Conservation (phyloP, 352 stramenopile genomes). For the Phytophthora chlamydospora region DNA sequence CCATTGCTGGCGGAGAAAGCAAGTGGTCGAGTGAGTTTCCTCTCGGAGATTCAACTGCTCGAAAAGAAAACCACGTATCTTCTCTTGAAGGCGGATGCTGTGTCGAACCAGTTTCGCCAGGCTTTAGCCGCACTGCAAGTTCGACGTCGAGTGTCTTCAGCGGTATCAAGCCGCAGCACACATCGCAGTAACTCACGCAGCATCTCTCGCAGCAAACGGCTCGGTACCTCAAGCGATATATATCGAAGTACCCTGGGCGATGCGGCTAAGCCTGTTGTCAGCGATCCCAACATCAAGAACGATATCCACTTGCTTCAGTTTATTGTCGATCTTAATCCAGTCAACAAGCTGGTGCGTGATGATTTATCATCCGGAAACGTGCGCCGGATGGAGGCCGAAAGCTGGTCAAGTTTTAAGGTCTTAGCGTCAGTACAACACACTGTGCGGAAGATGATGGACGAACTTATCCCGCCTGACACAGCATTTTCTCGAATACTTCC, state of each 20-base stretch:
- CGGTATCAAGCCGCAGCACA: constrained; percentile 17
- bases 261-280: not conserved
- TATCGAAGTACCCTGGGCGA: constrained; percentile 9
- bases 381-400: constrained; percentile 50
- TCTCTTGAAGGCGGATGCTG: constrained; percentile 46
- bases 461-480: constrained; percentile 33
- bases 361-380: constrained; percentile 43
- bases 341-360: constrained; percentile 58
- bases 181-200: constrained; percentile 24
- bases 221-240: constrained; percentile 3
- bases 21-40: constrained; percentile 26
- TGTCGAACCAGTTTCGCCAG: constrained; percentile 34
- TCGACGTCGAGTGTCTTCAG: constrained; percentile 5
- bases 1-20: constrained; percentile 8
- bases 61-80: constrained; percentile 73
- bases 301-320: constrained; percentile 47
- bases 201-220: constrained; percentile 17
- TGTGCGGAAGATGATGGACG: constrained; percentile 42
- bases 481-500: not conserved
- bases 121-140: constrained; percentile 16
- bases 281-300: not conserved
- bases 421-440: constrained; percentile 43
- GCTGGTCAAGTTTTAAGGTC: constrained; percentile 57
- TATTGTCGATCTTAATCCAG: constrained; percentile 60
- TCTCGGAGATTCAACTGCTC: constrained; percentile 45